These are phyloP conservation scores for Kazachstania viticola DNA, from an alignment of 805 yeast genomes.

Conservation along the genomic window DNA sequence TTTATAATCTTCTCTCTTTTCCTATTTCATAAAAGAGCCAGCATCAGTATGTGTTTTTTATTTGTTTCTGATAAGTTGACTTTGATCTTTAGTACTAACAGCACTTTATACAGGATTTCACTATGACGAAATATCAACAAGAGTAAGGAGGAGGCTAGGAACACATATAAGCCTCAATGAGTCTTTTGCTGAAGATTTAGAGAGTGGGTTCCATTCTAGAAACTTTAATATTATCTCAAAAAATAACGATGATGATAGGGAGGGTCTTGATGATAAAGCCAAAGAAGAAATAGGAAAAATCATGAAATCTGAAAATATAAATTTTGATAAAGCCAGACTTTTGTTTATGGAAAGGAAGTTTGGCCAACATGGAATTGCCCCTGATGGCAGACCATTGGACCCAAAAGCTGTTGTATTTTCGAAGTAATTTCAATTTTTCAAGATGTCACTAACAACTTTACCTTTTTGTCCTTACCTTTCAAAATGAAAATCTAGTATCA, in stretches of 20 bases:
- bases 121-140: constrained; percentile 8
- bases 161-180: constrained; percentile 18
- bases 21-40: too few relatives aligned
- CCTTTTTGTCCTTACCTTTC: too few relatives aligned
- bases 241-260: constrained; percentile 42
- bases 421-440: too few relatives aligned
- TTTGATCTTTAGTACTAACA: constrained; percentile 3
- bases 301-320: constrained; percentile 39
- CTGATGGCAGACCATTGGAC: constrained; percentile 58
- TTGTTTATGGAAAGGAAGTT: constrained; percentile 37
- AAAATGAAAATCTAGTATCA: too few relatives aligned
- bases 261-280: constrained; percentile 49
- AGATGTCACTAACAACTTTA: too few relatives aligned
- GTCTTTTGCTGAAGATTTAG: constrained; percentile 37
- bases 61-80: too few relatives aligned
- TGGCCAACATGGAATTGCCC: constrained; percentile 41
- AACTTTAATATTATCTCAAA: constrained; percentile 42
- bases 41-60: too few relatives aligned
- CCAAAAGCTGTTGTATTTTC: constrained; percentile 47
- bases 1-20: too few relatives aligned
- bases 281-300: constrained; percentile 39
- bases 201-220: constrained; percentile 46
- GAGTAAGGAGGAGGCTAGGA: constrained; percentile 17
- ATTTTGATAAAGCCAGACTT: constrained; percentile 63
- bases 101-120: constrained; percentile 5